Evolutionary conservation across 805 yeast species (phyloP).

Genomic region (Saccharomyces paradoxus): DNA sequence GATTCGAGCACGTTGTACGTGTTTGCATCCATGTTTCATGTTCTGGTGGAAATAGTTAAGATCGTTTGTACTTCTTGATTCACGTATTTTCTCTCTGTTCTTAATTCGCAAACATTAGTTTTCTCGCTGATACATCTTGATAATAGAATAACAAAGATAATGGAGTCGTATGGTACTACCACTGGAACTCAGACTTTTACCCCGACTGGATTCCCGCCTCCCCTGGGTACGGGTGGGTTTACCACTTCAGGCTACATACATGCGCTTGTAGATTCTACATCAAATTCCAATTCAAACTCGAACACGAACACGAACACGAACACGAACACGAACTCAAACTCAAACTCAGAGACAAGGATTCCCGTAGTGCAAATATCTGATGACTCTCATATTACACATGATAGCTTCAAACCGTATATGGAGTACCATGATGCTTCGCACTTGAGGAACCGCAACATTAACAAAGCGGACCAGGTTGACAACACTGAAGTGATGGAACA

Average conservation of each 20-base stretch:
- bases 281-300: neutral
- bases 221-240: neutral
- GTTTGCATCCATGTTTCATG: neutral
- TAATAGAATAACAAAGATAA: neutral
- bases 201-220: neutral
- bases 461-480: neutral
- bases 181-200: neutral
- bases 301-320: neutral
- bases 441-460: neutral
- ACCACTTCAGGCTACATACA: neutral
- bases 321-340: neutral
- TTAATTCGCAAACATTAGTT: neutral
- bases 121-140: neutral
- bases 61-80: neutral
- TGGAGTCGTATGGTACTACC: neutral
- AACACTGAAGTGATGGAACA: neutral
- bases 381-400: neutral
- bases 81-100: neutral
- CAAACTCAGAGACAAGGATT: neutral
- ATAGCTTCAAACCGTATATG: neutral
- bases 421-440: neutral
- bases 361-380: neutral
- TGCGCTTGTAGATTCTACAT: neutral
- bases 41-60: neutral
- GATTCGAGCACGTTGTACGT: neutral